Conservation (phyloP, 371 early-diverging fungal genomes). For the Capillidium rhysosporum region DNA sequence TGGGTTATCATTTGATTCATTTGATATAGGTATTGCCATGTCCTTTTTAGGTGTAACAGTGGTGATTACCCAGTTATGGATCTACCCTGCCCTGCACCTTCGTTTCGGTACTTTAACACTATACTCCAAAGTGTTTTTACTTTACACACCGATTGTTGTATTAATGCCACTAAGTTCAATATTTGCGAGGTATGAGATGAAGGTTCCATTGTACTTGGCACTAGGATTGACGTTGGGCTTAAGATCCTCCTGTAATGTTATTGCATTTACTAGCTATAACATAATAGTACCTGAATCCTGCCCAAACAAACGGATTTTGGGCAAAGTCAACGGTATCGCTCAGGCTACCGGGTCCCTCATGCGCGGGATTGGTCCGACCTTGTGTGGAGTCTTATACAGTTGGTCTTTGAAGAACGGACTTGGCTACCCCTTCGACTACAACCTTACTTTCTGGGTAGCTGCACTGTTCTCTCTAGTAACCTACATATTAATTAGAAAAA, state of each 20-base stretch:
- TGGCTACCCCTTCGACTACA: slow-evolving; percentile 33
- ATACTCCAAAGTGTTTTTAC: background rate
- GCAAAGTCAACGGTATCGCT: slow-evolving; percentile 44
- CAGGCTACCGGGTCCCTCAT: slow-evolving; percentile 36
- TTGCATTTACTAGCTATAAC: slow-evolving; percentile 35
- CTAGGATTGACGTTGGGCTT: background rate
- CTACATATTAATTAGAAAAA: background rate
- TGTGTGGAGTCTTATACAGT: slow-evolving; percentile 41
- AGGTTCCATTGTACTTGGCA: background rate
- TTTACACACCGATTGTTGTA: background rate
- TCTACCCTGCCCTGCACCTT: background rate
- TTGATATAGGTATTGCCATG: background rate
- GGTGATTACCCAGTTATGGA: background rate
- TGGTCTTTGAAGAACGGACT: slow-evolving; percentile 30
- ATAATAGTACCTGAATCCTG: slow-evolving; percentile 20
- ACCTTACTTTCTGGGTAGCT: slow-evolving; percentile 9
- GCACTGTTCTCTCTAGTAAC: background rate
- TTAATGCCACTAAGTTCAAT: background rate
- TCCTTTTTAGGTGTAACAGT: background rate
- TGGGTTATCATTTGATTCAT: background rate
- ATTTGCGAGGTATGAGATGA: background rate
- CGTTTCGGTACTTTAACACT: background rate
- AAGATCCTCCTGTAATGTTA: too few relatives aligned
- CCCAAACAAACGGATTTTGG: slow-evolving; percentile 17
- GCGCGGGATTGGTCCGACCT: slow-evolving; percentile 41